Evolutionary conservation across 371 early-diverging fungal genomes (phyloP).

Genomic region (Apophysomyces sp.): DNA sequence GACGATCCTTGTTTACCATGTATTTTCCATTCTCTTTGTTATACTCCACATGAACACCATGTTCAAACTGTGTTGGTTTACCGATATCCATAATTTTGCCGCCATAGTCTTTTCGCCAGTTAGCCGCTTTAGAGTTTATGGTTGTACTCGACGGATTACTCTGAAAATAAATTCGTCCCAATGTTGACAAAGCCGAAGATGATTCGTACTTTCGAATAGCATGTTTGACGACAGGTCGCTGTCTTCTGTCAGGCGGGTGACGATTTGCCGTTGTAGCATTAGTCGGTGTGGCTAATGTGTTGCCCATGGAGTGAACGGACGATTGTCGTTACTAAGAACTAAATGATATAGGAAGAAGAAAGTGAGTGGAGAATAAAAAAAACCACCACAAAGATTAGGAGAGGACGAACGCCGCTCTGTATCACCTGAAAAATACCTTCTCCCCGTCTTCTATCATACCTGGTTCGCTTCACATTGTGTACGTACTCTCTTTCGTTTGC

Average conservation of each 20-base stretch:
- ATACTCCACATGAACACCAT: conserved; percentile 59
- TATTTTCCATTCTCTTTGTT: conserved; percentile 50
- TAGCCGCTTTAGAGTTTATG: conserved; percentile 15
- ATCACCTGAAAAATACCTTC: background rate
- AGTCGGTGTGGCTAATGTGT: background rate
- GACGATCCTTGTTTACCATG: conserved; percentile 29
- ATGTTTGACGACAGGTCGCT: conserved; percentile 18
- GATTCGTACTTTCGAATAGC: background rate
- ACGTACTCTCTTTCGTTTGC: background rate
- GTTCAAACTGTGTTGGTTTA: conserved; percentile 55
- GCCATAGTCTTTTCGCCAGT: conserved; percentile 18
- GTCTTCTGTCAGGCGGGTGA: conserved; percentile 10
- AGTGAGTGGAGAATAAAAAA: background rate
- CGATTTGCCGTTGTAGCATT: conserved; percentile 3
- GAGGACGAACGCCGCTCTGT: conserved; percentile 3
- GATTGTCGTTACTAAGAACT: too few relatives aligned
- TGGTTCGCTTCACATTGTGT: background rate
- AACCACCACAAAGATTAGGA: background rate
- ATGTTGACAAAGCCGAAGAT: conserved; percentile 9
- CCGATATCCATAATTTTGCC: conserved; percentile 52
- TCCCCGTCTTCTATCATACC: background rate
- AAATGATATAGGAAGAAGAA: background rate
- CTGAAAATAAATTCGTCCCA: conserved; percentile 16
- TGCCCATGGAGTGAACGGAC: background rate
- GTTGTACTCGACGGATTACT: conserved; percentile 14